These are phyloP conservation scores for Glycine latifolia DNA, from an alignment of 306 rosid genomes.

Conservation along the genomic window DNA sequence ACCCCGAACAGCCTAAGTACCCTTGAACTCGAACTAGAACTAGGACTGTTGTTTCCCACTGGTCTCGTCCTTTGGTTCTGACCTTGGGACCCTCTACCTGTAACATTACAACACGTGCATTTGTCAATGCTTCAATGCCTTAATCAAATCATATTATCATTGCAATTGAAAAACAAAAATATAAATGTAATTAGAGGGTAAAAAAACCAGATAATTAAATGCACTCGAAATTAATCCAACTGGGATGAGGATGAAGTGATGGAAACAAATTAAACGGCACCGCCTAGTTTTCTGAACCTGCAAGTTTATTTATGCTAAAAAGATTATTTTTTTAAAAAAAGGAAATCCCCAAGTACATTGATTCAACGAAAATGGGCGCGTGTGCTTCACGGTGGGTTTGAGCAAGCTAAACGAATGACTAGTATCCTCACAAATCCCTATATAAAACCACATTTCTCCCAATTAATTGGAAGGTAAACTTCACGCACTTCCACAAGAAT, in stretches of 20 bases:
- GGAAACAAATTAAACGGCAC: constrained; percentile 44
- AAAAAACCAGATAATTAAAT: no score
- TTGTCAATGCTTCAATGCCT: constrained; percentile 3
- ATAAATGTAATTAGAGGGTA: no score
- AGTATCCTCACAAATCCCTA: constrained; percentile 36
- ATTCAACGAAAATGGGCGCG: constrained; percentile 21
- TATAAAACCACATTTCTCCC: constrained; percentile 56
- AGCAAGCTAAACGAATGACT: neutral
- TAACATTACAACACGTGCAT: constrained; percentile 55
- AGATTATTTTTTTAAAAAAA: neutral
- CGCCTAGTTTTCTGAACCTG: constrained; percentile 45
- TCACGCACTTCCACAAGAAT: constrained; percentile 61
- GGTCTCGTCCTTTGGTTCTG: constrained; percentile 57
- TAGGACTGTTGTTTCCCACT: constrained; percentile 56
- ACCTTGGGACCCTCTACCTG: constrained; percentile 51
- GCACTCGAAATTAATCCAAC: neutral
- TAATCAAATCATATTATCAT: neutral
- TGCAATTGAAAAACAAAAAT: neutral
- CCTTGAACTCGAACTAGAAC: constrained; percentile 64
- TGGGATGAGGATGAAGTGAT: constrained; percentile 29
- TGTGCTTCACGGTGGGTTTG: constrained; percentile 18
- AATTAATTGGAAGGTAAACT: constrained; percentile 54
- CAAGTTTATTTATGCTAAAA: neutral
- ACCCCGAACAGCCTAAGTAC: constrained; percentile 92
- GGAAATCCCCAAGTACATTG: neutral